Evolutionary conservation across 768 basidiomycete genomes (phyloP).

Genomic region (Amanita subjunquillea): DNA sequence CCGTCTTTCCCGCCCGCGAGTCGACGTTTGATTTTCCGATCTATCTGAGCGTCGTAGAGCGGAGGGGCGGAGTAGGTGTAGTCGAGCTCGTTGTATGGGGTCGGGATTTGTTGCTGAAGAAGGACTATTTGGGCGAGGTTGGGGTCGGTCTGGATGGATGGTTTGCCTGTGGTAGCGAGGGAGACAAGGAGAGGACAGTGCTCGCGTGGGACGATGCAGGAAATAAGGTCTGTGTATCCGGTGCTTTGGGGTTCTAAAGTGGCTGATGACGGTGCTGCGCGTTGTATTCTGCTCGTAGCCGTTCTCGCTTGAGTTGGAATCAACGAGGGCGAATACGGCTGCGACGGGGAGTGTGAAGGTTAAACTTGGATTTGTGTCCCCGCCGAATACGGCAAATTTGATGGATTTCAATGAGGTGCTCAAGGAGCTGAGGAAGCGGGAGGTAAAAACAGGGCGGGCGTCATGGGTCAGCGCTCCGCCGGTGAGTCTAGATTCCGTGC

Average conservation of each 20-base stretch:
- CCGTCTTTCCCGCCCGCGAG: slow-evolving; percentile 51
- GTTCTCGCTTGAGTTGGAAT: slow-evolving; percentile 27
- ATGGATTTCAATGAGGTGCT: slow-evolving; percentile 54
- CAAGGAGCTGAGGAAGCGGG: slow-evolving; percentile 41
- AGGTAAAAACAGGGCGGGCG: not conserved
- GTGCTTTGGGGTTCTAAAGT: slow-evolving; percentile 1
- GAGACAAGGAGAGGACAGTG: slow-evolving; percentile 16
- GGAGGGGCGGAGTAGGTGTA: slow-evolving; percentile 30
- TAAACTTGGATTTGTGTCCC: slow-evolving; percentile 38
- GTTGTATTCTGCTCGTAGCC: slow-evolving; percentile 14
- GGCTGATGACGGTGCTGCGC: not conserved
- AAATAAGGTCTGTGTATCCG: slow-evolving; percentile 45
- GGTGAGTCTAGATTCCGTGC: not conserved
- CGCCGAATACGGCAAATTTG: slow-evolving; percentile 16
- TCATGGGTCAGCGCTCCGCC: slow-evolving; percentile 5
- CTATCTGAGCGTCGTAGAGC: slow-evolving; percentile 64
- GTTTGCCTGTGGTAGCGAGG: slow-evolving; percentile 31
- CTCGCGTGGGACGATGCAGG: slow-evolving; percentile 49
- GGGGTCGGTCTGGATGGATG: slow-evolving; percentile 75
- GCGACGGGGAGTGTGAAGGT: slow-evolving; percentile 30
- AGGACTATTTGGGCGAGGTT: slow-evolving; percentile 91
- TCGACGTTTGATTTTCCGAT: slow-evolving; percentile 89
- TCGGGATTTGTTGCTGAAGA: slow-evolving; percentile 69
- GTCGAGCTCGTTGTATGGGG: slow-evolving; percentile 91
- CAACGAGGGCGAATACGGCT: slow-evolving; percentile 28